Evolutionary conservation across 306 rosid genomes (phyloP), one percentile per base, ranked within the genome.

Genomic region (Corylus avellana): DNA sequence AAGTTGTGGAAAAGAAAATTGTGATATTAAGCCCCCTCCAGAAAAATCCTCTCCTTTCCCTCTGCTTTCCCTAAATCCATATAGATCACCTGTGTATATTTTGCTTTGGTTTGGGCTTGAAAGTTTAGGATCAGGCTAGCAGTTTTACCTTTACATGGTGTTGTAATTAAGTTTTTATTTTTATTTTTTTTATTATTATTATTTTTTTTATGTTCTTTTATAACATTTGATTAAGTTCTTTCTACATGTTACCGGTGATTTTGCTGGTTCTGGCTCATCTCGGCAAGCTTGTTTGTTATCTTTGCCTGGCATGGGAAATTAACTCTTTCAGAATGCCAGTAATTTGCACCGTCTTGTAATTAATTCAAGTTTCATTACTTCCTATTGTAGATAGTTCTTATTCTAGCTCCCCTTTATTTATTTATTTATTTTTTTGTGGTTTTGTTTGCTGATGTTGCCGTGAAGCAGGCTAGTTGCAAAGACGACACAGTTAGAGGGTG

Each of bases 401-500:
- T 62, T 5, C 69, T 29, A 16, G 49, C 14, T 68, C 35, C 2
- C 2, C 2, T 32, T 32, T 32, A 1, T 12, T 4, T 53, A 18
- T 32, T 32, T 32, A 1, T 12, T 4, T 53, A 18, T 13, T 12
- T 4, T 61, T 77, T 62, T 18, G 56, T 58, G 80, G 76, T 80
- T 64, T 78, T 46, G 71, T 78, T 51, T 20, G 42, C 72, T 80
- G 79, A 25, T 39, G 73, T 76, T 82, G 58, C 70, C 78, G 49
- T 59, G 81, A 63, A 62, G 85, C 97, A 96, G 99, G 87, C 88
- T 96, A 74, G 96, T 90, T 20, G 96, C 90, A 25, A 96, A 93
- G 83, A 91, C 98, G 51, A 88, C 92, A n/a, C 98, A 96, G 72
- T 77, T 96, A 77, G 99, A 96, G 87, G 96, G 96, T 85, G 99